Evolutionary conservation across 768 basidiomycete genomes (phyloP), one percentile per base, ranked within the genome.

Genomic region (Panus rudis): DNA sequence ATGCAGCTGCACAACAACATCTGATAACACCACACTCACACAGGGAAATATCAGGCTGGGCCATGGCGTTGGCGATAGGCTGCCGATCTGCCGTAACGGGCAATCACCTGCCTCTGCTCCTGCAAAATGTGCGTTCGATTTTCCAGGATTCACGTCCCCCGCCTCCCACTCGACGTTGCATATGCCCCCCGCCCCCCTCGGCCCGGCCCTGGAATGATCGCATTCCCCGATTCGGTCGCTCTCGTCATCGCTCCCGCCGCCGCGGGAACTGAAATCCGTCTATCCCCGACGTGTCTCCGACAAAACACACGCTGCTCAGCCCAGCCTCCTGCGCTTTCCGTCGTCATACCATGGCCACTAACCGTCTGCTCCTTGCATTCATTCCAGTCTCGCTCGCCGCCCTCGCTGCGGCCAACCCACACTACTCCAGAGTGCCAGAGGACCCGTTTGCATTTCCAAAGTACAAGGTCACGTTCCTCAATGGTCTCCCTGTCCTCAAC

Each of bases 401-500:
- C 25, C 54, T 57, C 41, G 49, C 41, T 51, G 46, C 41, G 10
- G 44, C 54, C 32, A 31, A 68, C n/a, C 59, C 81, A 22, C 80
- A 87, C 56, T 78, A 82, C 46, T 58, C 59, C 0, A 55, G 55
- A 7, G 71, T 88, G 35, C 87, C 89, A 22, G 84, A 90, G 53
- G 89, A 92, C 54, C 69, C 79, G 13, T 75, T 79, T 60, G 81
- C 89, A 0, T 89, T 82, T 58, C 90, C 89, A 50, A 92, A 92
- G 59, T 84, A 78, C 58, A 73, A 77, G 31, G 81, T 92, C 47
- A 66, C 79, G 30, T 92, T 87, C 62, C 75, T 92, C 56, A 85
- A 87, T 57, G 74, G 75, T 45, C 74, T 80, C n/a, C 88, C 89
- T 21, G 65, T 92, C 50, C 62, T 71, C 20, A 81, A 83, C 52